A percentile compares a stretch with the other conserved stretches of the same genome.
phyloP scores from a whole-genome alignment of 257 asterid species.

The Solanum chiquidenum region DNA sequence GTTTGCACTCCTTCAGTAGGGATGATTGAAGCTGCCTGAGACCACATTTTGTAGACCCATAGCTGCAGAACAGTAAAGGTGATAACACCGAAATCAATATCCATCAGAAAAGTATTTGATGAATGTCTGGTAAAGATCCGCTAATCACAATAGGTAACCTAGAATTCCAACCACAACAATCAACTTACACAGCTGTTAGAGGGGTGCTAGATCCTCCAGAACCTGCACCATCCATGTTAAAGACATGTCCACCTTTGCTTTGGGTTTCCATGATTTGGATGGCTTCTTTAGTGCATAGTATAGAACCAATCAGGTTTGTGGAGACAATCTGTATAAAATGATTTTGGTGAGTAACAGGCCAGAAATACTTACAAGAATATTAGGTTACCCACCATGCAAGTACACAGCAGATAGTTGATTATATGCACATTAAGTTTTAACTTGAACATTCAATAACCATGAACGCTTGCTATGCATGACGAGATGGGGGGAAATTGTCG shows the following conservation, averaged over 20 bases:
- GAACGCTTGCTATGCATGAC: not conserved
- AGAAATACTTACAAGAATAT: not conserved
- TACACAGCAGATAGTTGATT: not conserved
- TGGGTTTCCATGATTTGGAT: conserved; percentile 55
- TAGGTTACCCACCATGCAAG: not conserved
- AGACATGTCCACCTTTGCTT: conserved; percentile 73
- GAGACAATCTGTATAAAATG: conserved; percentile 64
- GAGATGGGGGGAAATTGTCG: not conserved
- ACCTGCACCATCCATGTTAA: conserved; percentile 99
- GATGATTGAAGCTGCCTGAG: conserved; percentile 97
- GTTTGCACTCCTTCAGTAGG: conserved; percentile 68
- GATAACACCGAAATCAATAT: not conserved
- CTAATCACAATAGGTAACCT: not conserved
- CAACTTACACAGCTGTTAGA: conserved; percentile 86
- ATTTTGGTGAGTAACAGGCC: not conserved
- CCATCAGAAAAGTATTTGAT: not conserved
- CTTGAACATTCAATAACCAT: not conserved
- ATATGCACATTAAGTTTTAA: not conserved
- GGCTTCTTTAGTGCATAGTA: conserved; percentile 95
- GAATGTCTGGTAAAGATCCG: not conserved
- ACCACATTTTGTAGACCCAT: conserved; percentile 97
- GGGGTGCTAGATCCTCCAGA: conserved; percentile 99
- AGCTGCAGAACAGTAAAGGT: conserved; percentile 27
- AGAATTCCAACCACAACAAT: not conserved
- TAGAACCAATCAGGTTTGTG: conserved; percentile 88